phyloP scores from a whole-genome alignment of 2,329 filamentous ascomycete species.

The Sarocladiaceae sp. region DNA sequence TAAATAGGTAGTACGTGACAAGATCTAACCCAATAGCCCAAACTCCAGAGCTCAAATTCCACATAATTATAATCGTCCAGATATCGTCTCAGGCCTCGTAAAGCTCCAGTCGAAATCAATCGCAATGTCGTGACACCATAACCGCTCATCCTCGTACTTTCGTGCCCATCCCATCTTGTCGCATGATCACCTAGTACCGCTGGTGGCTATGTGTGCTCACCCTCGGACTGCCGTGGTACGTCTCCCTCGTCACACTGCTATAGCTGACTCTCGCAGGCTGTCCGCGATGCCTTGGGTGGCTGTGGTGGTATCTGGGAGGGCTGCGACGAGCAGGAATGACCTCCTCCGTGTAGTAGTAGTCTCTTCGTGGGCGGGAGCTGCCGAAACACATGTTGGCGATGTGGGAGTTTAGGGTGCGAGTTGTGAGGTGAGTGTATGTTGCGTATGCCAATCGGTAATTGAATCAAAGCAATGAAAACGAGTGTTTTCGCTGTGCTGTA shows the following conservation, averaged over 20 bases:
- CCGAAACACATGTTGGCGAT: constrained; percentile 46
- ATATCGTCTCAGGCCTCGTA: too few relatives aligned
- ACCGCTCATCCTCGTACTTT: background rate
- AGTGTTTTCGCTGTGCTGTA: background rate
- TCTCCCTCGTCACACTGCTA: constrained; percentile 32
- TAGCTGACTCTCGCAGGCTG: constrained; percentile 31
- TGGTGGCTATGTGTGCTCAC: constrained; percentile 25
- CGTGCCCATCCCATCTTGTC: too few relatives aligned
- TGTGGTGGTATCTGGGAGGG: constrained; percentile 23
- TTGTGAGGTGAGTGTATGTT: too few relatives aligned
- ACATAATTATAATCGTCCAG: background rate
- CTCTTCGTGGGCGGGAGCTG: constrained; percentile 32
- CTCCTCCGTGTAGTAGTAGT: constrained; percentile 55
- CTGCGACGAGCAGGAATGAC: constrained; percentile 41
- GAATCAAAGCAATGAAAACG: background rate
- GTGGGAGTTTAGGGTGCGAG: too few relatives aligned
- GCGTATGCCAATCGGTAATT: background rate
- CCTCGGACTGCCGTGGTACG: constrained; percentile 36
- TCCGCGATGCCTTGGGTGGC: constrained; percentile 24
- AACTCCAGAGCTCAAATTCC: background rate
- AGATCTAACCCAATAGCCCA: background rate
- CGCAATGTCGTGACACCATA: too few relatives aligned
- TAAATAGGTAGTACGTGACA: background rate
- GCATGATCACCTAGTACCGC: constrained; percentile 1
- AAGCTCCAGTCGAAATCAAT: too few relatives aligned